Evolutionary conservation across 108 stramenopile genomes (phyloP).

Genomic region (Pseudonitzschia pungens): DNA sequence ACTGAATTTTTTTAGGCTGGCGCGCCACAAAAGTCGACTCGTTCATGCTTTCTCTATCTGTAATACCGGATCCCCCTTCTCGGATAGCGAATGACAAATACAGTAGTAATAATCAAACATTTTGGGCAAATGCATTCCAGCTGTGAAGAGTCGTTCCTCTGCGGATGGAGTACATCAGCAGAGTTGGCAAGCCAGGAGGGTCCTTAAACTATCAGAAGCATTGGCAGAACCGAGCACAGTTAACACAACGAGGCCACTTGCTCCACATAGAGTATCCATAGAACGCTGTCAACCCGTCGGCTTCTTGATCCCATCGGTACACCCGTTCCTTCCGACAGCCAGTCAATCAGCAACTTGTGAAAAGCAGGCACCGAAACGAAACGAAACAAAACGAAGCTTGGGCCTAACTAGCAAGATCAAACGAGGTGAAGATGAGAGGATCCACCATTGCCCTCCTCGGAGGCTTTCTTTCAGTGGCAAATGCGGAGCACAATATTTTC

Average conservation of each 20-base stretch:
- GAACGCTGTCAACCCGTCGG: too few relatives aligned
- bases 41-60: neutral
- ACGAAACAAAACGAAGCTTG: neutral
- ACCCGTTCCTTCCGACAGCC: too few relatives aligned
- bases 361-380: too few relatives aligned
- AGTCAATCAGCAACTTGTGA: too few relatives aligned
- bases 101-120: neutral
- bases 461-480: neutral
- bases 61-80: neutral
- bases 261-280: too few relatives aligned
- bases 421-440: neutral
- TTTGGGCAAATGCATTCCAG: neutral
- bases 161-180: too few relatives aligned
- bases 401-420: neutral
- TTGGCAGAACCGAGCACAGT: too few relatives aligned
- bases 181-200: too few relatives aligned
- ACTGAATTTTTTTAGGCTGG: slow-evolving; percentile 1
- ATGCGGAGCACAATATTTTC: neutral
- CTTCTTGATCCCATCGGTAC: too few relatives aligned
- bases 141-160: too few relatives aligned
- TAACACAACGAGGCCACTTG: too few relatives aligned
- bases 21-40: neutral
- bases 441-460: neutral
- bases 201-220: too few relatives aligned
- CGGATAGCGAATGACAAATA: neutral